Base-by-base conservation (phyloP, 2,329 filamentous ascomycete genomes). In the Calonectria pseudoturangicola region DNA sequence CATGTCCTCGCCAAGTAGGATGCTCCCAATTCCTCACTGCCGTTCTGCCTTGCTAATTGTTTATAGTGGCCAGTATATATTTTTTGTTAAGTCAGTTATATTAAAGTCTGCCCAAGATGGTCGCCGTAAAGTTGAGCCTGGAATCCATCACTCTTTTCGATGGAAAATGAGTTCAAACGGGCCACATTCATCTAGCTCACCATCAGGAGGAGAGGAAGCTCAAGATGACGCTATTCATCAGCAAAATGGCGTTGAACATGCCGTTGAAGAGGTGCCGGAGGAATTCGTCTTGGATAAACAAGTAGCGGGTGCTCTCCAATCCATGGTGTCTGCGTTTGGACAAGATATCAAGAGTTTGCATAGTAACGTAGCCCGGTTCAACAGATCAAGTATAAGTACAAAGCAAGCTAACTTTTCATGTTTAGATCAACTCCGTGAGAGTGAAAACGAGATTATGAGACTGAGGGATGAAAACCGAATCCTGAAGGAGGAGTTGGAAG, bases 1-100 rank as follows among this genome's bases (percentile, higher is more conserved):
- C 85, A 87, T 74, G 81, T 83, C 27, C 71, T 87, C 28, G 69
- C 81, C 21, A 73, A 82, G 86, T 87, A 74, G 75, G 82, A 74
- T n/a, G 10, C 45, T 54, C 18, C 43, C 15, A 12, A 30, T 41
- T 13, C 6, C 30, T 41, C 36, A 33, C 18, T 28, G 4, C 41
- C 47, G 27, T 25, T n/a, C 15, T 13, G 21, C 25, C 33, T 63
- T 9, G 58, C 74, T 76, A 70, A 72, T 33, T 12, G 21, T 6
- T 27, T 12, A 41, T n/a, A 87, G 85, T 30, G 81, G 80, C 54
- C 84, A 86, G 69, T 71, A 85, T 16, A 77, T 87, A 16, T 78
- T 87, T 9, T 80, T 81, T 9, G 72, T 74, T 43, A 73, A 79
- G 0, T 83, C 81, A 3, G 75, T 87, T 2, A 16, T 50, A 0